Percentiles rank a stretch among this genome's conserved stretches.
Evolutionary conservation across 371 early-diverging fungal species (phyloP).

Genomic region (Aphelidium insulamus): DNA sequence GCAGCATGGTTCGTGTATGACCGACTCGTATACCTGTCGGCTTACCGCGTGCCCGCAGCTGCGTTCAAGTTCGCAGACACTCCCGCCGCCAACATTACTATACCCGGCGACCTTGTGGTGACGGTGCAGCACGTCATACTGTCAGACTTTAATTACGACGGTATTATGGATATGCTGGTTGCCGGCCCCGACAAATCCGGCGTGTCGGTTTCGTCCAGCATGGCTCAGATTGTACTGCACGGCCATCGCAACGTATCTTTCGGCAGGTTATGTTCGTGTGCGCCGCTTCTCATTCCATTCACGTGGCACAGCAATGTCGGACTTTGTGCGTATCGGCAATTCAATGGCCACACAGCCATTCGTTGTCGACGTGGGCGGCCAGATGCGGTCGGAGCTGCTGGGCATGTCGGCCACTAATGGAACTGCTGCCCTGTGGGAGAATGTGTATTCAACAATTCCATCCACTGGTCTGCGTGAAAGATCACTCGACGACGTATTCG

Average conservation of each 20-base stretch:
- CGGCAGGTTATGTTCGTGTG: too few relatives aligned
- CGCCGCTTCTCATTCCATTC: background rate
- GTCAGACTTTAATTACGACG: constrained; percentile 69
- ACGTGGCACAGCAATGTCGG: background rate
- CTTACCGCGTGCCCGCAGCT: too few relatives aligned
- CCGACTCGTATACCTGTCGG: too few relatives aligned
- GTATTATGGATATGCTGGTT: constrained; percentile 56
- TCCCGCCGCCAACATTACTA: constrained; percentile 11
- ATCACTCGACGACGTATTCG: too few relatives aligned
- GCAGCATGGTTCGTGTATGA: too few relatives aligned
- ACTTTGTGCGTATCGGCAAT: too few relatives aligned
- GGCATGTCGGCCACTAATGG: constrained; percentile 25
- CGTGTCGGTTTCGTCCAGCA: too few relatives aligned
- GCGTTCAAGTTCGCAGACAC: too few relatives aligned
- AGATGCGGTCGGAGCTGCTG: constrained; percentile 49
- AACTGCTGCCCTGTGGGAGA: constrained; percentile 30
- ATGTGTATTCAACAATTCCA: constrained; percentile 10
- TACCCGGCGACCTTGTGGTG: background rate
- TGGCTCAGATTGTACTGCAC: too few relatives aligned
- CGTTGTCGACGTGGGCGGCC: constrained; percentile 51
- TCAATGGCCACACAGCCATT: constrained; percentile 49
- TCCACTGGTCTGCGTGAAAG: too few relatives aligned
- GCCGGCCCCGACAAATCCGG: too few relatives aligned
- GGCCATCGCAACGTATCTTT: too few relatives aligned
- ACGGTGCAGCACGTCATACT: constrained; percentile 27